Evolutionary conservation across 148 eudicot species (phyloP), one percentile per base, ranked within the genome.

Genomic region (Hydrangea macrophylla): DNA sequence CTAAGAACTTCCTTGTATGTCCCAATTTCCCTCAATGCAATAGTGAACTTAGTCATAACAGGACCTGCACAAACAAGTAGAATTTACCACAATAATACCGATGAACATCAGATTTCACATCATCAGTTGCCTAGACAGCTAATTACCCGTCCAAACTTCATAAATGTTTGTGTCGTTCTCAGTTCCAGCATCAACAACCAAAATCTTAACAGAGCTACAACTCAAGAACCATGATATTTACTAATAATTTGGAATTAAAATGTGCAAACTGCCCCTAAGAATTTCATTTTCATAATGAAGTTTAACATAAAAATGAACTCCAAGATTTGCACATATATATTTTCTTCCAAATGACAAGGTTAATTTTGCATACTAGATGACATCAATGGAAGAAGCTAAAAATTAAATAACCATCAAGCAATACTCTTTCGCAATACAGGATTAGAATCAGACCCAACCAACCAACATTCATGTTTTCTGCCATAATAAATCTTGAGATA

Each of bases 1-100:
- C 98, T 85, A 81, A 94, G 98, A 71, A 90, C 97, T 85, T 94
- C 98, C 76, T 94, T 90, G 57, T 94, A 94, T 32, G 97, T 94
- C 68, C 98, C 98, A 58, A 94, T 94, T 83, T 94, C 98, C 84
- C 98, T 84, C 81, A 94, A 73, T 25, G 98, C 98, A 66, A 94
- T 94, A 13, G 98, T 94, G 72, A 94, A 90, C 76, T 94, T 90
- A 68, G 98, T 94, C 97, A 94, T 94, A 64, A 94, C 97, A 78
- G 97, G 98, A 44, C 98, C 98, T 94, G 75, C 53, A 79, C 27
- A 60, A 69, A 33, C 72, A 48, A 67, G 53, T 64, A 70, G 55
- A 71, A 31, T 10, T 26, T 55, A 53, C 31, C 58, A 36, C 64
- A 64, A 20, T 33, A 37, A 66, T 58, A 61, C 35, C 73, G 54